These are phyloP conservation scores for Zygoascus meyerae DNA, from an alignment of 1,139 yeast species.

Conservation along the genomic window DNA sequence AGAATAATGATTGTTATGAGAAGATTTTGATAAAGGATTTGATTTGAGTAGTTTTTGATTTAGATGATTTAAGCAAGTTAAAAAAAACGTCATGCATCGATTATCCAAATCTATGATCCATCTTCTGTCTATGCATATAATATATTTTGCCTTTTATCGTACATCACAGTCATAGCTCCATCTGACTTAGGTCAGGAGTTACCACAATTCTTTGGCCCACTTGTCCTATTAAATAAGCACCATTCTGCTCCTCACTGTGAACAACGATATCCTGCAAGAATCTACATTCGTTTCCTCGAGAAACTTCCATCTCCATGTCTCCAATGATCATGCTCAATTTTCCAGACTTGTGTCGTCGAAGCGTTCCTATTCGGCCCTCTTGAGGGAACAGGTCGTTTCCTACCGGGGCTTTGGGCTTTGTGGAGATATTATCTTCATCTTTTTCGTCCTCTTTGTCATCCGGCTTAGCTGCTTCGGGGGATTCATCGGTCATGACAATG, in stretches of 20 bases:
- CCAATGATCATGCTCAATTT: conserved; percentile 71
- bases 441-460: neutral
- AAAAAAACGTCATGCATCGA: too few relatives aligned
- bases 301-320: conserved; percentile 58
- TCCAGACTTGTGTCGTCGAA: conserved; percentile 78
- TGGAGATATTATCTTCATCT: conserved; percentile 7
- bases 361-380: conserved; percentile 61
- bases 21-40: neutral
- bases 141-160: too few relatives aligned
- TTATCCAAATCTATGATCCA: too few relatives aligned
- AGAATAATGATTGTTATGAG: conserved; percentile 1
- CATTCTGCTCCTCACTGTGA: conserved; percentile 45
- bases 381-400: conserved; percentile 21
- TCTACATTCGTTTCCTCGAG: conserved; percentile 66
- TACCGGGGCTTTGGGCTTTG: neutral
- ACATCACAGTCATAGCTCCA: conserved; percentile 2
- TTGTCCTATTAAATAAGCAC: conserved; percentile 56
- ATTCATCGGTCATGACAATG: conserved; percentile 18
- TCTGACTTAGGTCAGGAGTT: conserved; percentile 38
- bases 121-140: too few relatives aligned
- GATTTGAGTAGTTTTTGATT: neutral
- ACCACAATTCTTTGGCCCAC: conserved; percentile 53
- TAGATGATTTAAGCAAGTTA: neutral
- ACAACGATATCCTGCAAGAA: conserved; percentile 71
- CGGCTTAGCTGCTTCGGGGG: conserved; percentile 8